Percentiles rank a stretch among this genome's conserved stretches.
Evolutionary conservation across 805 yeast species (phyloP).

Genomic region (Torulaspora quercuum): DNA sequence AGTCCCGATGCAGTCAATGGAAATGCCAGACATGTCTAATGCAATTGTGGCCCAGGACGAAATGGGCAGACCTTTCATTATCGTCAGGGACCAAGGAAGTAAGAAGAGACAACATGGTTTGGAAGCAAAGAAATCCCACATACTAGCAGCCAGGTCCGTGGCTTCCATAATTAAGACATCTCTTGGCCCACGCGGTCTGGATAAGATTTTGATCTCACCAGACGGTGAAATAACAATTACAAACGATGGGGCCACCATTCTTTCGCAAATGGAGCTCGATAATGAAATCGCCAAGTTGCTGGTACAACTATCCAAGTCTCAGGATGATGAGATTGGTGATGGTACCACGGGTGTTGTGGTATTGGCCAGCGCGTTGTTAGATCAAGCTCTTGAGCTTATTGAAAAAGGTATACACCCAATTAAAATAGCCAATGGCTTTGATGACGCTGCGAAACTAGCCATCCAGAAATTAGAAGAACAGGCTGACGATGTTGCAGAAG

Average conservation of each 20-base stretch:
- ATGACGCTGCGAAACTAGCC: slow-evolving; percentile 93
- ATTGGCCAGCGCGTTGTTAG: slow-evolving; percentile 87
- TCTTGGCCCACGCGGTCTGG: slow-evolving; percentile 97
- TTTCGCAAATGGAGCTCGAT: slow-evolving; percentile 92
- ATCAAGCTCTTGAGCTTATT: slow-evolving; percentile 89
- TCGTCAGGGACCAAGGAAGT: slow-evolving; percentile 80
- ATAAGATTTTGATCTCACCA: slow-evolving; percentile 88
- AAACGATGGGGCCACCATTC: slow-evolving; percentile 96
- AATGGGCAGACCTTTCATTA: slow-evolving; percentile 97
- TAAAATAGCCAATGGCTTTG: slow-evolving; percentile 94
- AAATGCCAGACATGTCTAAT: slow-evolving; percentile 88
- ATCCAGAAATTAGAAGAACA: slow-evolving; percentile 67
- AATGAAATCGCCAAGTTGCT: slow-evolving; percentile 93
- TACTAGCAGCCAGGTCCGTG: slow-evolving; percentile 91
- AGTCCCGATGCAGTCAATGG: slow-evolving; percentile 37
- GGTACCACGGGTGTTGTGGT: slow-evolving; percentile 99
- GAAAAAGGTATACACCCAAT: slow-evolving; percentile 98
- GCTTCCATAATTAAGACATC: slow-evolving; percentile 90
- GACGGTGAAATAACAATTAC: slow-evolving; percentile 98
- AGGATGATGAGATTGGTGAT: slow-evolving; percentile 98
- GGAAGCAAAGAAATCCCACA: slow-evolving; percentile 82
- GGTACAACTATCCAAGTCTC: slow-evolving; percentile 90
- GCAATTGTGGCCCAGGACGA: slow-evolving; percentile 99
- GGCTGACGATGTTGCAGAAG: slow-evolving; percentile 58
- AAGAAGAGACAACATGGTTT: slow-evolving; percentile 67